Evolutionary conservation across 176 grass and related monocot species (phyloP).

Genomic region (Triticum aestivum): DNA sequence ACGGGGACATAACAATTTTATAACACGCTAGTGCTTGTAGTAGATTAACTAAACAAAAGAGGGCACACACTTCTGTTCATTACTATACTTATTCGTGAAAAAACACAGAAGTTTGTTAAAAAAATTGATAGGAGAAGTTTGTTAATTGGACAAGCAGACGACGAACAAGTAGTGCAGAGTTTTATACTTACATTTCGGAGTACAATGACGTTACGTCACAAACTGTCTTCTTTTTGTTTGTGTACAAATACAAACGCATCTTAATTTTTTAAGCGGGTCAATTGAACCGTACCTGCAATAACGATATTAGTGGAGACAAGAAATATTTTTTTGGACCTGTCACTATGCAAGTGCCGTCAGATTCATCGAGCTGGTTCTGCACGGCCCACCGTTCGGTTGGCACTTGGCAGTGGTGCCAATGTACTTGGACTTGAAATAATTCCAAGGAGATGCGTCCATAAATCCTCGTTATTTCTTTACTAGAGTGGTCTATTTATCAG

Average conservation of each 20-base stretch:
- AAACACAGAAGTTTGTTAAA: background rate
- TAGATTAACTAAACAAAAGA: background rate
- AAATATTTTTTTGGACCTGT: background rate
- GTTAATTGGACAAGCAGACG: slow-evolving; percentile 16
- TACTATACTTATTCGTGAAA: background rate
- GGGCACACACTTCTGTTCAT: background rate
- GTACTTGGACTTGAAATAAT: background rate
- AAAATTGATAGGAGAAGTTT: background rate
- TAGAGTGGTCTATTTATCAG: background rate
- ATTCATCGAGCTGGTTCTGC: background rate
- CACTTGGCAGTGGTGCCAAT: slow-evolving; percentile 14
- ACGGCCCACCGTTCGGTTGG: background rate
- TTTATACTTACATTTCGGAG: background rate
- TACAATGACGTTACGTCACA: no score
- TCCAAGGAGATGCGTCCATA: background rate
- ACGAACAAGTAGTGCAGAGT: background rate
- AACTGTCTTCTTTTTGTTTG: no score
- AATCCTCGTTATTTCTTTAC: background rate
- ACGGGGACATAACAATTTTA: background rate
- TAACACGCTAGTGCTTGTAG: background rate
- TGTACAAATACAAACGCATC: background rate
- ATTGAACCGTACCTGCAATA: background rate
- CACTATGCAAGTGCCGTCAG: background rate
- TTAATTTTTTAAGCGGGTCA: background rate
- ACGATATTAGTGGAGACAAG: background rate